Evolutionary conservation across 2,329 filamentous ascomycete species (phyloP), one percentile per base, ranked within the genome.

Genomic region (Colletotrichum magnum): DNA sequence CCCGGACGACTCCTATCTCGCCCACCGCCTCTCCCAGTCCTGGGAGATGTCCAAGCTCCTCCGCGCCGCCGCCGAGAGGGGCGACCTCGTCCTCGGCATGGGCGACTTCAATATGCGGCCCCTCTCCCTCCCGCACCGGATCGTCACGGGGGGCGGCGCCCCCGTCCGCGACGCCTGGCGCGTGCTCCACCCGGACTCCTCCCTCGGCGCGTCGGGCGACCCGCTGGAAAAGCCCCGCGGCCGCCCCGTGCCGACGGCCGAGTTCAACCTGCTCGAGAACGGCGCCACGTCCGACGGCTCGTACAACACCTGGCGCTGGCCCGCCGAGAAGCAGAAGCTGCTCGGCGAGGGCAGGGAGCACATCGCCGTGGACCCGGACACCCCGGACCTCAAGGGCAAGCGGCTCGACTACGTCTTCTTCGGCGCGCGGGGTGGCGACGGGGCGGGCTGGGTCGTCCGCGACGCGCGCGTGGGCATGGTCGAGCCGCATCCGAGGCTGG

Each of bases 61-160:
- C 83, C 90, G 93, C 57, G 92, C 89, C 67, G 95, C 95, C 52
- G 88, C 91, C 1, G 92, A 94, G 73, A 86, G 92, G 15, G 94
- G 94, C 6, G 93, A 95, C 78, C 85, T 98, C 36, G 94, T 95
- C 59, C 84, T 98, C 51, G 95, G 91, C 6, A 84, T 97, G 62
- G 96, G 96, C 28, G 96, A 98, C 83, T 98, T 98, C 84, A 98
- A 98, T 82, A 97, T 97, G 92, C 85, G 94, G n/a, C 96, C 96
- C 0, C 81, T 92, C 48, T 97, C 94, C 28, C 89, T 97, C 71
- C 92, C 93, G 39, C 94, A 98, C 82, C 89, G 90, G 62, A 86
- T 98, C 72, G 91, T 99, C 73, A 93, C 92, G 66, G 89, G 90
- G 4, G 91, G 94, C 76, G 90, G 94, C 76, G 90, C 92, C 10